Base-by-base conservation (phyloP, 2,329 filamentous ascomycete genomes). In the Colletotrichum limetticola region DNA sequence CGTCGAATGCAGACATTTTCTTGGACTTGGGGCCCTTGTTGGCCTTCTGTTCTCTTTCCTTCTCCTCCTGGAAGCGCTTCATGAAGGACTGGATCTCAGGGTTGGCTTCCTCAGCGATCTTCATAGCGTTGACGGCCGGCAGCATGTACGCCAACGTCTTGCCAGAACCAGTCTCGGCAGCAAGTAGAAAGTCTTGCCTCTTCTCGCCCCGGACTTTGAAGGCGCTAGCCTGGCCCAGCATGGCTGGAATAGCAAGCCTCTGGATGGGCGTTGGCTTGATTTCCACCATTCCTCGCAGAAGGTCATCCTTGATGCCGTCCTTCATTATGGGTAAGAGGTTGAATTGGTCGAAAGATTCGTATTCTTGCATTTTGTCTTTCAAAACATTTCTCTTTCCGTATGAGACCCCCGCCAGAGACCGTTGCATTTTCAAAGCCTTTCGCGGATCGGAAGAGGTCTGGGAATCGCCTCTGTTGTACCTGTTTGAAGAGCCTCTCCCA, bases 381-480 rank as follows among this genome's bases (percentile, higher is more conserved):
- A 89, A 82, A 5, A 79, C 81, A 68, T 83, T 82, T 67, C 91
- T 88, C 76, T 91, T 89, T 49, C 90, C 90, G 80, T 98, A 98
- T 0, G 94, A 90, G 5, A 98, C 87, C 3, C 92, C 90, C 2
- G 94, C 86, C 75, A 98, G 85, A 2, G 93, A 88, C 64, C 91
- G 91, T 81, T 98, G 96, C 96, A 98, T 98, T 85, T 97, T 98
- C 82, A 98, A 86, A 5, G 96, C 95, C 80, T 97, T 95, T 82
- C 80, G 86, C 22, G 68, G 42, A 35, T 74, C 71, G 56, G 62
- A 53, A 7, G 59, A 73, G 30, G 24, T 63, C 52, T 66, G 52
- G 60, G 65, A 65, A 82, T 83, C 79, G 75, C 83, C 81, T 65
- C 32, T 65, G 35, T 35, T 46, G 7, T 30, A 72, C 59, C 60